A percentile compares a stretch with the other conserved stretches of the same genome.
Conservation (phyloP, 2,329 filamentous ascomycete genomes). For the Bertia moriformis region DNA sequence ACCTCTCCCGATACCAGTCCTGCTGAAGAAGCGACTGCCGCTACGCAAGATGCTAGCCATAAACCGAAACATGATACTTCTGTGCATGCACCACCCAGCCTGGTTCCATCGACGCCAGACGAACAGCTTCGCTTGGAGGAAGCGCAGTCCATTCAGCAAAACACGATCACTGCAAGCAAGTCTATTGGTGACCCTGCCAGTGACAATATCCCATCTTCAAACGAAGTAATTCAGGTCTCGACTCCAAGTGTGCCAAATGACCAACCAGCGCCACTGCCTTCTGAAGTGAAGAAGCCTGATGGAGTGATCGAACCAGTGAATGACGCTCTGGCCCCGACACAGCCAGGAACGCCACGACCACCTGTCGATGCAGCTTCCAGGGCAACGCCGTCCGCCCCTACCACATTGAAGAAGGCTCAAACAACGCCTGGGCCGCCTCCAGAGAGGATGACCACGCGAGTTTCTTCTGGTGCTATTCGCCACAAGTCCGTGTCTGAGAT, state of each 20-base stretch:
- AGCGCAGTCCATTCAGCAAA: slow-evolving; percentile 21
- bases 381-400: too few relatives aligned
- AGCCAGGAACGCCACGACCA: neutral
- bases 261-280: too few relatives aligned
- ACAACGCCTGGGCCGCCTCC: neutral
- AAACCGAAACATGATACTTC: slow-evolving; percentile 9
- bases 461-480: slow-evolving; percentile 55
- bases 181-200: neutral
- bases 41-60: slow-evolving; percentile 7
- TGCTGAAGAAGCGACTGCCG: slow-evolving; percentile 29
- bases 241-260: too few relatives aligned
- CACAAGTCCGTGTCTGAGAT: slow-evolving; percentile 65
- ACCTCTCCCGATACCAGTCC: slow-evolving; percentile 38
- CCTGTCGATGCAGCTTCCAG: neutral
- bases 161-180: neutral
- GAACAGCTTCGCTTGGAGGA: slow-evolving; percentile 38
- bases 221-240: neutral
- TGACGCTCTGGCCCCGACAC: too few relatives aligned
- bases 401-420: neutral
- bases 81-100: slow-evolving; percentile 5
- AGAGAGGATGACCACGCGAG: slow-evolving; percentile 52
- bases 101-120: slow-evolving; percentile 32
- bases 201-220: neutral
- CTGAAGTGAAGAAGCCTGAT: neutral
- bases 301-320: too few relatives aligned